A percentile compares a stretch with the other conserved stretches of the same genome.
These are phyloP conservation scores for Diaporthe batatas DNA, from an alignment of 2,329 filamentous ascomycete species.

Conservation along the genomic window DNA sequence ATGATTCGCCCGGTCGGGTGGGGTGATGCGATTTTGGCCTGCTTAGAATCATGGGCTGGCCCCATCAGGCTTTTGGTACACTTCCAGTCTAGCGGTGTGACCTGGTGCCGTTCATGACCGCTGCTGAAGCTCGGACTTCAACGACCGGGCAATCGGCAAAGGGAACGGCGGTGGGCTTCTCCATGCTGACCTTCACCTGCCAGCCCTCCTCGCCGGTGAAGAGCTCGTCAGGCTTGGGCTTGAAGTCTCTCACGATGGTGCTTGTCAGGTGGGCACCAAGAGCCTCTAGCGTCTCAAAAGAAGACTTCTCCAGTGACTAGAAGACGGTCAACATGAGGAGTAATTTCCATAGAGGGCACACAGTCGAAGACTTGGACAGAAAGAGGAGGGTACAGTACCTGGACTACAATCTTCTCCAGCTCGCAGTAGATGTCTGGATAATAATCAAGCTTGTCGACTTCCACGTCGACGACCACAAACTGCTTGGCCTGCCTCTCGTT, in stretches of 20 bases:
- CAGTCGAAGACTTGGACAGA: constrained; percentile 14
- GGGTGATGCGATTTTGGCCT: background rate
- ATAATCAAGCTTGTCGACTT: constrained; percentile 67
- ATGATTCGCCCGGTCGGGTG: background rate
- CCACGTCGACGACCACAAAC: constrained; percentile 73
- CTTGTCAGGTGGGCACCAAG: constrained; percentile 64
- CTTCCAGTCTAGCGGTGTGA: constrained; percentile 28
- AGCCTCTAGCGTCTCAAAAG: constrained; percentile 74
- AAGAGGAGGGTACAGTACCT: constrained; percentile 58
- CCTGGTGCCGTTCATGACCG: constrained; percentile 24
- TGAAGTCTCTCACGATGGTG: constrained; percentile 60
- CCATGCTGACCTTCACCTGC: constrained; percentile 71
- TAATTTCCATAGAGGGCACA: constrained; percentile 9
- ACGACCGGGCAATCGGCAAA: constrained; percentile 79
- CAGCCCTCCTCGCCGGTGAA: constrained; percentile 56
- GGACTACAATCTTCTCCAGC: constrained; percentile 71
- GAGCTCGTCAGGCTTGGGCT: constrained; percentile 48
- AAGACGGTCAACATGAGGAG: constrained; percentile 35
- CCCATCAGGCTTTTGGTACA: background rate
- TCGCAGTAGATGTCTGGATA: constrained; percentile 64
- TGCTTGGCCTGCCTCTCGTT: constrained; percentile 79
- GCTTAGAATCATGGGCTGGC: constrained; percentile 16
- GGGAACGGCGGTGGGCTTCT: constrained; percentile 80
- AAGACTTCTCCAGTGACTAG: constrained; percentile 67
- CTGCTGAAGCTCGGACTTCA: constrained; percentile 62